phyloP scores from a whole-genome alignment of 2,329 filamentous ascomycete genomes.

The Penicillium hordei region DNA sequence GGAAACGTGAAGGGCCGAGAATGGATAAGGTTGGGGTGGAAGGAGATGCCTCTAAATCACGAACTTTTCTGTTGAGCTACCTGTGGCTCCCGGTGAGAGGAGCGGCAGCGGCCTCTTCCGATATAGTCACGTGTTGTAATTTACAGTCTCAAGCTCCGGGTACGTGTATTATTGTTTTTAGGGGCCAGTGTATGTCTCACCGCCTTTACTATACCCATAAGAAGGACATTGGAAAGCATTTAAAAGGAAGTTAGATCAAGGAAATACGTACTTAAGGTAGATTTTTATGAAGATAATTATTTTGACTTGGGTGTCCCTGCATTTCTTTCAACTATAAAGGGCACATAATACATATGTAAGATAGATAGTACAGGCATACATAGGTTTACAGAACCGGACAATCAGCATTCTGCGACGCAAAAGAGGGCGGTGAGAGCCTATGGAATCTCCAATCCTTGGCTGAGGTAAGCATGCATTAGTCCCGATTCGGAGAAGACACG shows the following conservation, averaged over 20 bases:
- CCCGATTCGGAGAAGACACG: conserved; percentile 35
- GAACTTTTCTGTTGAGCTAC: conserved; percentile 46
- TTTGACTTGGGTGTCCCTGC: background rate
- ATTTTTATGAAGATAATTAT: rapidly evolving
- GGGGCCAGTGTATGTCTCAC: background rate
- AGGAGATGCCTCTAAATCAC: conserved; percentile 30
- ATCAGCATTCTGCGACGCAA: background rate
- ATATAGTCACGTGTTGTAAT: conserved; percentile 24
- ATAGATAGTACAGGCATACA: too few relatives aligned
- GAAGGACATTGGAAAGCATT: background rate
- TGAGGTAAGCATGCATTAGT: conserved; percentile 25
- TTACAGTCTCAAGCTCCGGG: background rate
- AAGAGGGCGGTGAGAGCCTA: background rate
- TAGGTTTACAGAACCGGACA: background rate
- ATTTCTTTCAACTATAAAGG: too few relatives aligned
- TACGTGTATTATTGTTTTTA: background rate
- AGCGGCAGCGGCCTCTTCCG: conserved; percentile 31
- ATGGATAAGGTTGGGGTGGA: conserved; percentile 32
- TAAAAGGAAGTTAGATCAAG: background rate
- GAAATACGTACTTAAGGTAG: background rate
- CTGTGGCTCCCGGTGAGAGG: conserved; percentile 34
- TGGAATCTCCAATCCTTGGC: background rate
- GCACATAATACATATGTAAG: background rate
- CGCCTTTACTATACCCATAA: background rate
- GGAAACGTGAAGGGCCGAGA: conserved; percentile 25